These are phyloP conservation scores for Coprinopsis marcescibilis DNA, from an alignment of 768 basidiomycete species.

Conservation along the genomic window DNA sequence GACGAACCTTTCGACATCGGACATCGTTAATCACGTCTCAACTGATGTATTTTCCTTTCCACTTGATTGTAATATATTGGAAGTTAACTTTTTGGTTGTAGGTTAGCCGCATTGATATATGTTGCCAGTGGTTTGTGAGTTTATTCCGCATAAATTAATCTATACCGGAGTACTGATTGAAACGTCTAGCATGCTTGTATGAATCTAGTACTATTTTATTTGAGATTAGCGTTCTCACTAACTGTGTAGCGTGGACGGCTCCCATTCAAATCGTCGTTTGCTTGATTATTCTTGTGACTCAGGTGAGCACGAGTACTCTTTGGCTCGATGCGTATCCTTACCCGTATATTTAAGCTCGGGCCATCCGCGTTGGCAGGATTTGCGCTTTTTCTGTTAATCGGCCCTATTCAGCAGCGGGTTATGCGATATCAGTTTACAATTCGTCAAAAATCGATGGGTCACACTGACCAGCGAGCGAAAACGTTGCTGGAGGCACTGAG, in stretches of 20 bases:
- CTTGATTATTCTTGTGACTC: conserved; percentile 51
- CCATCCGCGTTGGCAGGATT: conserved; percentile 70
- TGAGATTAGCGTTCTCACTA: background rate
- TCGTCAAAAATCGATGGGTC: conserved; percentile 50
- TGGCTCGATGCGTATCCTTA: background rate
- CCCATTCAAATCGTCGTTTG: conserved; percentile 61
- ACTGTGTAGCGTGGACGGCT: conserved; percentile 55
- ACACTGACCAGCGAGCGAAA: conserved; percentile 59
- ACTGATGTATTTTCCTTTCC: conserved; percentile 48
- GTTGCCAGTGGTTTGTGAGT: conserved; percentile 71
- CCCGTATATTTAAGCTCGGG: conserved; percentile 40
- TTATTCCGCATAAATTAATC: conserved; percentile 1
- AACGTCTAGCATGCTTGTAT: conserved; percentile 38
- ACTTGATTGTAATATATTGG: background rate
- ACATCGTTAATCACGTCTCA: conserved; percentile 54
- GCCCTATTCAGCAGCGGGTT: conserved; percentile 57
- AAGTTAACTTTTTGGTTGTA: conserved; percentile 16
- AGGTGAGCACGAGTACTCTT: conserved; percentile 28
- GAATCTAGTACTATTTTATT: conserved; percentile 8
- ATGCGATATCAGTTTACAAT: conserved; percentile 55
- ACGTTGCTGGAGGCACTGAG: conserved; percentile 62
- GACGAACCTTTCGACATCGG: conserved; percentile 53
- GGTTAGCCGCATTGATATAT: conserved; percentile 52
- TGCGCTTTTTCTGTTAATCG: conserved; percentile 55
- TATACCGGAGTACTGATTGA: background rate